Base-by-base conservation (phyloP, 768 basidiomycete genomes). In the Boletus pseudopeckii region DNA sequence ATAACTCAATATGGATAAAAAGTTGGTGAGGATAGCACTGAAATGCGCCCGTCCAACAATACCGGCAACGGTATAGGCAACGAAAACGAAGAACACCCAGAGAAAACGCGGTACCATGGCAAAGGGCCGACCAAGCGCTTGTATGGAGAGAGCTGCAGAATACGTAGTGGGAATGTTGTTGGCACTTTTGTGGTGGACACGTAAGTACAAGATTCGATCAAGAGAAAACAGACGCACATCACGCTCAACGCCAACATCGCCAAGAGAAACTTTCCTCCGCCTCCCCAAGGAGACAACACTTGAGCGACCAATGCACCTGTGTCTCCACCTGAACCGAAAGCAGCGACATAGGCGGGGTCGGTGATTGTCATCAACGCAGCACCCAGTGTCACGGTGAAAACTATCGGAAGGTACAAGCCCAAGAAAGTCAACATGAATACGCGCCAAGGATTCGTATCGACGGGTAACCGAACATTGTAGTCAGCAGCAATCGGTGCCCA, bases 401-500 rank as follows among this genome's bases (percentile, higher is more conserved):
- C 62, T 26, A 74, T 70, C 0, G 81, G 81, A 34, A 81, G 74
- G 66, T 72, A 78, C 9, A 82, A 57, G 1, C 81, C 81, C 37
- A 75, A 76, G 62, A 77, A 80, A 0, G 81, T 81, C 43, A 82
- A 54, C 11, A 71, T 36, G 65, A 83, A 82, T 17, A 82, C 71
- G 28, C 74, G 74, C 49, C 64, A 63, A 20, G 74, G 63, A 11
- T 72, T 69, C 3, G 75, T 79, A 48, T 77, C 60, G 2, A 57
- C 74, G 0, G 81, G 81, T 1, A 82, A 65, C 24, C 75, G 71
- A 57, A 76, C 77, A 58, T 80, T 81, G 63, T 79, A 82, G 62
- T 82, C 81, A 7, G 81, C 80, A 4, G 80, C 80, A 1, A 82
- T 60, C 2, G 78, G 75, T 0, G 78, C 75, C 80, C 78, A 80